Evolutionary conservation across 1,139 yeast species (phyloP).

Genomic region (Candida sp.): DNA sequence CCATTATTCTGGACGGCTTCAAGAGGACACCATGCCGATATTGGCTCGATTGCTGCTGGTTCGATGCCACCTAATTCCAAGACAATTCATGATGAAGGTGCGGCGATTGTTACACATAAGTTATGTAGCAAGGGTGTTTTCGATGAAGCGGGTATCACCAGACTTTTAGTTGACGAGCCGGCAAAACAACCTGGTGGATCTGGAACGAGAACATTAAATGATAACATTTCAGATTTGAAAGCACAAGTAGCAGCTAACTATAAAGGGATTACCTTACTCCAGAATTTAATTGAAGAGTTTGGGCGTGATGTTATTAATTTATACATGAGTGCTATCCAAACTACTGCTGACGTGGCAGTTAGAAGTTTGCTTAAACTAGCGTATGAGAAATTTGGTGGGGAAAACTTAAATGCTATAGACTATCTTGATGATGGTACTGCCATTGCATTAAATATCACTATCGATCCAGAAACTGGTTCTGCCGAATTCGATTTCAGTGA

Average conservation of each 20-base stretch:
- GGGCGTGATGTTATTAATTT: slow-evolving; percentile 31
- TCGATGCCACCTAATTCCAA: slow-evolving; percentile 48
- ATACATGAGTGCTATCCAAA: slow-evolving; percentile 42
- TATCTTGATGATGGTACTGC: slow-evolving; percentile 46
- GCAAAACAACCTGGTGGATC: slow-evolving; percentile 46
- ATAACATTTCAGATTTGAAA: slow-evolving; percentile 40
- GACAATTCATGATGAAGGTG: slow-evolving; percentile 44
- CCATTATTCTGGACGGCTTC: slow-evolving; percentile 46
- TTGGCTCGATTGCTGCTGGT: slow-evolving; percentile 45
- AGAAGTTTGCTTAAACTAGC: slow-evolving; percentile 36
- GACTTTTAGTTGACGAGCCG: slow-evolving; percentile 36
- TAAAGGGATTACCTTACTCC: slow-evolving; percentile 35
- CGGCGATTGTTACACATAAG: slow-evolving; percentile 38
- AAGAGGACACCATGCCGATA: slow-evolving; percentile 48
- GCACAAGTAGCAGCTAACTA: slow-evolving; percentile 44
- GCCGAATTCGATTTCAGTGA: slow-evolving; percentile 40
- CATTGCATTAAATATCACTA: slow-evolving; percentile 31
- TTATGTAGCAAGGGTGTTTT: slow-evolving; percentile 34
- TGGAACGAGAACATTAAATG: slow-evolving; percentile 39
- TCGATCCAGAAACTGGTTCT: slow-evolving; percentile 31
- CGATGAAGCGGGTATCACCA: slow-evolving; percentile 39
- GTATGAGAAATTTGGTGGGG: slow-evolving; percentile 31
- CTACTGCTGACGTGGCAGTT: slow-evolving; percentile 41
- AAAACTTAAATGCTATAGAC: slow-evolving; percentile 31
- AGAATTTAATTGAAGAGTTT: slow-evolving; percentile 29